phyloP scores from a whole-genome alignment of 1,284 basidiomycete genomes.

The Trametes hirsuta region DNA sequence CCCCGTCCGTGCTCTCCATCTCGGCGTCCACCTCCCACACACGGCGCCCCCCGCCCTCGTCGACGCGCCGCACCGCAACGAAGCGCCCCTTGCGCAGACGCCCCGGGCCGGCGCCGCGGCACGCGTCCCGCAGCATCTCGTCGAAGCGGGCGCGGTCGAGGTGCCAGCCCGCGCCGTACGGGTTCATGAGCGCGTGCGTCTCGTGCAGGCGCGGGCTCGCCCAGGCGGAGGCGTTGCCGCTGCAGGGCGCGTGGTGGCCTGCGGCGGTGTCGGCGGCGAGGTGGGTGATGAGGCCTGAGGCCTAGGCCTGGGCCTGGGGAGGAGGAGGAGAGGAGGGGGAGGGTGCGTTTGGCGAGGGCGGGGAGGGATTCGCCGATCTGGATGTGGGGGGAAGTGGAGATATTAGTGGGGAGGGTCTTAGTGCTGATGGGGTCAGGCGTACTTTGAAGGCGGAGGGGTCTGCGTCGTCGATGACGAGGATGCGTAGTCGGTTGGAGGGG shows the following conservation, averaged over 20 bases:
- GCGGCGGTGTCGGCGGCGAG: background rate
- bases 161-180: constrained; percentile 38
- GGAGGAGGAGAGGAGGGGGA: constrained; percentile 30
- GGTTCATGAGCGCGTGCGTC: constrained; percentile 36
- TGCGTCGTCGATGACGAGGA: background rate
- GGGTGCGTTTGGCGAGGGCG: constrained; percentile 30
- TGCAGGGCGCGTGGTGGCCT: constrained; percentile 28
- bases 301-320: too few species aligned
- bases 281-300: too few species aligned
- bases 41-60: background rate
- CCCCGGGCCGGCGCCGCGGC: background rate
- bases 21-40: background rate
- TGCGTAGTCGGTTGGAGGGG: background rate
- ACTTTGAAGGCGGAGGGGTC: background rate
- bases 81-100: constrained; percentile 17
- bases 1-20: background rate
- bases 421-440: background rate
- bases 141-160: constrained; percentile 40
- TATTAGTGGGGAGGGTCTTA: background rate
- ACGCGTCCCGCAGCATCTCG: constrained; percentile 31
- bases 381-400: background rate
- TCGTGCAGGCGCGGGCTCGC: constrained; percentile 31
- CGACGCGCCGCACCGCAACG: background rate
- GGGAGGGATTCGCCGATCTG: constrained; percentile 43
- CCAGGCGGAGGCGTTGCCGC: constrained; percentile 41